Conservation (phyloP, 2,329 filamentous ascomycete species). For the Helotiales sp. region DNA sequence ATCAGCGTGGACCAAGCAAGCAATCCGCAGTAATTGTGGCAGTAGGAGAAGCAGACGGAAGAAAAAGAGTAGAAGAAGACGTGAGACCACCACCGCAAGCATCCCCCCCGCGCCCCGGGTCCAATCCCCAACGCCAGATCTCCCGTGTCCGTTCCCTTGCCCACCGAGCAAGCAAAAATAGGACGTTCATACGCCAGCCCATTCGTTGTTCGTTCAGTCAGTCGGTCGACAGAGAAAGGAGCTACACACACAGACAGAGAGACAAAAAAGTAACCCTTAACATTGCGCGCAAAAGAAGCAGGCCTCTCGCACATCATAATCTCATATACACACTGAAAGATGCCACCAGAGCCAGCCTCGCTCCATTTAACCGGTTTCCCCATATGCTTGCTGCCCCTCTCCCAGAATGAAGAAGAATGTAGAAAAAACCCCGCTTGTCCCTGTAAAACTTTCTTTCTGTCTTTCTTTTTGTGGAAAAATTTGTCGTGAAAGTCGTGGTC, state of each 20-base stretch:
- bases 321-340: constrained; percentile 38
- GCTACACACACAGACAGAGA: constrained; percentile 26
- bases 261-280: constrained; percentile 25
- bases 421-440: constrained; percentile 22
- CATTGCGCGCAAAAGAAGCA: constrained; percentile 30
- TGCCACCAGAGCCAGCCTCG: constrained; percentile 21
- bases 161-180: not conserved
- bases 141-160: not conserved
- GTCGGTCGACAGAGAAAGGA: constrained; percentile 13
- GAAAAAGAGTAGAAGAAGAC: not conserved
- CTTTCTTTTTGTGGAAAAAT: constrained; percentile 19
- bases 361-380: constrained; percentile 18
- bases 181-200: not conserved
- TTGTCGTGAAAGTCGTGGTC: constrained; percentile 27
- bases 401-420: constrained; percentile 1
- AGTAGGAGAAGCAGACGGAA: not conserved
- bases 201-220: not conserved
- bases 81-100: not conserved
- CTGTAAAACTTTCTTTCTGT: constrained; percentile 25
- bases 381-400: constrained; percentile 20
- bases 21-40: too few species aligned
- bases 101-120: not conserved
- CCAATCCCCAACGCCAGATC: not conserved
- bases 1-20: too few species aligned
- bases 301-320: constrained; percentile 37